Conservation (phyloP, 2,329 filamentous ascomycete species). For the Fusarium sp. region DNA sequence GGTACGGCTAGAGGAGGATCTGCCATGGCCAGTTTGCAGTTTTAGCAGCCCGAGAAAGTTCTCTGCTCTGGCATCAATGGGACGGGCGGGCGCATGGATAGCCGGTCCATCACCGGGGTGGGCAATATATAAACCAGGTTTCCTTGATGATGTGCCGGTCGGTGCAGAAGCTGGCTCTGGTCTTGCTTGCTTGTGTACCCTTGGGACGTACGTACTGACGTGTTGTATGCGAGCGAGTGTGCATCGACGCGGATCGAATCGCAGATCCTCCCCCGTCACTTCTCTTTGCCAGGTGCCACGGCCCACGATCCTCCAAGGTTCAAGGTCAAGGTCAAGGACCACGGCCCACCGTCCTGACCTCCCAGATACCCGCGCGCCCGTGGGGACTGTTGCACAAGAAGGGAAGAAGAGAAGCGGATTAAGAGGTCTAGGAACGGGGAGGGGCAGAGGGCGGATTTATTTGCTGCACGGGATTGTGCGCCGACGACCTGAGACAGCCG, state of each 20-base stretch:
- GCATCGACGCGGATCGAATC: conserved; percentile 20
- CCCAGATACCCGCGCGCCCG: conserved; percentile 28
- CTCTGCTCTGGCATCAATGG: background rate
- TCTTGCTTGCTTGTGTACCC: background rate
- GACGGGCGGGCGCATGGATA: conserved; percentile 18
- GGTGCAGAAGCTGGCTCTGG: conserved; percentile 6
- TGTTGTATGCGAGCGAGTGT: conserved; percentile 12
- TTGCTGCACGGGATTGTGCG: conserved; percentile 36
- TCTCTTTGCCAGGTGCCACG: conserved; percentile 20
- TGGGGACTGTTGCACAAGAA: conserved; percentile 38
- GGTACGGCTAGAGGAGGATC: conserved; percentile 9
- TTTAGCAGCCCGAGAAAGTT: background rate
- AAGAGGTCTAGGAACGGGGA: background rate
- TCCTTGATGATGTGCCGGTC: conserved; percentile 26
- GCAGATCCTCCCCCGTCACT: conserved; percentile 20
- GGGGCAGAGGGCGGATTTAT: conserved; percentile 22
- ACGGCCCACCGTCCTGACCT: conserved; percentile 16
- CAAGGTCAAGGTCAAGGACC: conserved; percentile 27
- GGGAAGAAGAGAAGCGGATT: conserved; percentile 16
- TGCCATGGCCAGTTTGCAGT: conserved; percentile 8
- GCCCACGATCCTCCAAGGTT: conserved; percentile 16
- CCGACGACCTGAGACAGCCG: conserved; percentile 41
- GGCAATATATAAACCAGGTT: conserved; percentile 24
- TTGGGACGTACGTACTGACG: conserved; percentile 2
- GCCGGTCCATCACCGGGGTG: conserved; percentile 13